These are phyloP conservation scores for Lipomyces starkeyi DNA, from an alignment of 805 yeast genomes.

Conservation along the genomic window DNA sequence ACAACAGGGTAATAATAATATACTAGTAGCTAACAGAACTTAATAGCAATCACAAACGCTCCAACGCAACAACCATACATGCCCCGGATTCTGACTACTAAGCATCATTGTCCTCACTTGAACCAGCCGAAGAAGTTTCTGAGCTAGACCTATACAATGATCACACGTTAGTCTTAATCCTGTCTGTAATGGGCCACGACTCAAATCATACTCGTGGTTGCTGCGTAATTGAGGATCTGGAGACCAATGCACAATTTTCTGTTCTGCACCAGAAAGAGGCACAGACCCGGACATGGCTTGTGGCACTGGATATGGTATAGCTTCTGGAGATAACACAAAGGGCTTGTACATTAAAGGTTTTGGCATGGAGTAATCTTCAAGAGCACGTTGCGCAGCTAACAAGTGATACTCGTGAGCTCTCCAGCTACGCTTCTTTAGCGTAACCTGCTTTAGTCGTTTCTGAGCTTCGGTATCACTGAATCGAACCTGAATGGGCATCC, in stretches of 20 bases:
- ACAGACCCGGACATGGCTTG: background rate
- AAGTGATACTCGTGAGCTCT: slow-evolving; percentile 40
- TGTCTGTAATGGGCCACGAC: background rate
- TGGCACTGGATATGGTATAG: background rate
- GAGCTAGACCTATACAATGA: background rate
- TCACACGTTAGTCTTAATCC: background rate
- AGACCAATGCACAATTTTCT: slow-evolving; percentile 5
- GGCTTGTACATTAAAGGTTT: slow-evolving; percentile 6
- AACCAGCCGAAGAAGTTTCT: background rate
- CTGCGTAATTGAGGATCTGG: background rate
- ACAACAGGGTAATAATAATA: background rate
- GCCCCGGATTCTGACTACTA: background rate
- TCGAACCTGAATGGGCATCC: slow-evolving; percentile 38
- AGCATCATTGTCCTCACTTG: slow-evolving; percentile 1
- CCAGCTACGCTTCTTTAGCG: slow-evolving; percentile 39
- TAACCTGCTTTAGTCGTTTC: slow-evolving; percentile 36
- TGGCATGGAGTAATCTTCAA: slow-evolving; percentile 24
- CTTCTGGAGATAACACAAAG: slow-evolving; percentile 2
- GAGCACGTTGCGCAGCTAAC: slow-evolving; percentile 34
- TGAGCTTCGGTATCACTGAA: slow-evolving; percentile 41
- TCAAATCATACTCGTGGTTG: slow-evolving; percentile 1
- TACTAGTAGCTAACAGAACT: slow-evolving; percentile 1
- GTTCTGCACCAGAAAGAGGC: slow-evolving; percentile 1
- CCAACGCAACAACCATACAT: background rate
- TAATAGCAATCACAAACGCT: background rate